Evolutionary conservation across 176 grass and related monocot species (phyloP), one percentile per base, ranked within the genome.

Genomic region (Rhynchospora tenuis): DNA sequence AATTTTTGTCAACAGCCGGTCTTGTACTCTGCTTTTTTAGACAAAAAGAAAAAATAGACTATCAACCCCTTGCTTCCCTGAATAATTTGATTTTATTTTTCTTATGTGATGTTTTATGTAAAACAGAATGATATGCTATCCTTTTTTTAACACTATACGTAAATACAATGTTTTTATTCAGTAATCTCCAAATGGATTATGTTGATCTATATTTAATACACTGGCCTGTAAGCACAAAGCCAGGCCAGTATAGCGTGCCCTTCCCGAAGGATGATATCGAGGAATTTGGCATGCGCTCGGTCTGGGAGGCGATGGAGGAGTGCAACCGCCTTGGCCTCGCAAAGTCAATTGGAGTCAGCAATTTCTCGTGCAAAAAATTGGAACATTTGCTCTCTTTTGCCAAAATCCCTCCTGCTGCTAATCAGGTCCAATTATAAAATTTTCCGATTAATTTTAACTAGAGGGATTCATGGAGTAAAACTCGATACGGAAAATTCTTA

Each of bases 361-460:
- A 87, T 44, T 87, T 87, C 47, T 87, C 86, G 11, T 83, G 80
- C 79, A 87, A 87, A 56, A 87, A 87, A 67, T 64, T 87, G 58
- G 80, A 87, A 43, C 24, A 33, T 29, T 43, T 87, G 16, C 80
- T 83, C 57, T 87, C 80, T 4, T 65, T 56, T 1, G 80, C 86
- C 16, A 83, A 76, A 48, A 78, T 87, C 26, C 80, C 80, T 78
- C 86, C 86, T 13, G 86, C 57, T n/a, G 80, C 60, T 12, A 78
- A 87, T 56, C 86, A 87, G 59, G 86, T 83, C n/a, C 6, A 10
- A 10, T 19, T 0, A 38, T 76, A 43, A 46, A 50, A 50, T 47
- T 73, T 42, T 19, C 19, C 33, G 33, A 38, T 38, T 38, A 38
- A 4, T 38, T 38, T 38, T 38, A 38, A 38, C n/a, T n/a, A n/a